A percentile compares a stretch with the other conserved stretches of the same genome.
Conservation (phyloP, 345 rosid species). For the Populus euphratica region DNA sequence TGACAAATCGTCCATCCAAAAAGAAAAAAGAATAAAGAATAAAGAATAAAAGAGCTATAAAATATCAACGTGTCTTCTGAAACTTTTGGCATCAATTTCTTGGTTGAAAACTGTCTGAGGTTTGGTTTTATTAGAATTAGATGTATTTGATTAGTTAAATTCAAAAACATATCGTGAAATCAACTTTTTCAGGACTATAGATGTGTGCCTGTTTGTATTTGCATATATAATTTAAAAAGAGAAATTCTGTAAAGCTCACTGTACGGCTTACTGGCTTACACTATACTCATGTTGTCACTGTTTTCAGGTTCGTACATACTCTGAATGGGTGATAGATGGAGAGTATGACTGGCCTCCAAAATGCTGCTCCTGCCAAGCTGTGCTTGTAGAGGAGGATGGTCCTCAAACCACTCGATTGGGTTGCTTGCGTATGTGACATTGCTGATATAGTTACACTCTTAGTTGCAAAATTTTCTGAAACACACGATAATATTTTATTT, state of each 20-base stretch:
- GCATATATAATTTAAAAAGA: conserved; percentile 2
- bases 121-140: not conserved
- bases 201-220: not conserved
- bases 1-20: not conserved
- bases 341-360: conserved; percentile 94
- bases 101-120: not conserved
- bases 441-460: conserved; percentile 15
- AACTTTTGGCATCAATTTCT: not conserved
- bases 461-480: conserved; percentile 5
- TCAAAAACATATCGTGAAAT: not conserved
- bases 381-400: conserved; percentile 62
- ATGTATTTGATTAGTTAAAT: not conserved
- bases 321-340: conserved; percentile 99
- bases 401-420: conserved; percentile 85
- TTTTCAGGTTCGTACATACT: conserved; percentile 83
- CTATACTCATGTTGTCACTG: not conserved
- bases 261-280: not conserved
- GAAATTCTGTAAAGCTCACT: not conserved
- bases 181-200: not conserved
- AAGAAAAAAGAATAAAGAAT: not conserved
- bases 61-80: not conserved
- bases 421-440: conserved; percentile 81
- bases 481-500: conserved; percentile 12
- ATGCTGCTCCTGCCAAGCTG: conserved; percentile 78
- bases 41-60: not conserved